Base-by-base conservation (phyloP, 208 protist genomes). In the Borovskyia barvae region DNA sequence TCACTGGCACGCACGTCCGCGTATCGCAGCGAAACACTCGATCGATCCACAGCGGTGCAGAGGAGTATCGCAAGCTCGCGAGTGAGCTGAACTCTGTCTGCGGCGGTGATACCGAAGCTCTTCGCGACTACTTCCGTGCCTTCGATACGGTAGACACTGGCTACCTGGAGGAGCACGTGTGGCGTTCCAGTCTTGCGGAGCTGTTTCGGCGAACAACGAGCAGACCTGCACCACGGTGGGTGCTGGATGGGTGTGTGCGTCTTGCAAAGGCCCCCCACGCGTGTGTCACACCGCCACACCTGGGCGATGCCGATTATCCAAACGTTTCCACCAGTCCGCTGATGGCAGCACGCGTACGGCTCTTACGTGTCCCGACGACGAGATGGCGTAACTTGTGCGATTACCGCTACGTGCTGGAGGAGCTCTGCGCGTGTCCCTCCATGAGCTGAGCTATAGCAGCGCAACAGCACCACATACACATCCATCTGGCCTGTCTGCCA, bases 371-470 rank as follows among this genome's bases (percentile, higher is more conserved):
- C 24, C 71, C 79, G 5, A 30, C 40, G 14, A 26, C 51, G 26
- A 24, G 63, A 30, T 71, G 66, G 26, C 12, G 6, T 22, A 60
- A 66, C 0, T 33, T 81, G 35, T 87, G 80, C 51, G 76, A 83
- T 40, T 87, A 87, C 60, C 67, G 70, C 20, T 83, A 80, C 22
- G 30, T 77, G 24, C 33, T 87, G 33, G 69, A 87, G 35, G 66
- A 75, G 41, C 41, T 87, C 29, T 60, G 58, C 6, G 37, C 80
- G n/a, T n/a, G n/a, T n/a, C n/a, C n/a, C n/a, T n/a, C n/a, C n/a
- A n/a, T n/a, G n/a, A n/a, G n/a, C n/a, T n/a, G n/a, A n/a, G n/a
- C n/a, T n/a, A n/a, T n/a, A n/a, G n/a, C n/a, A n/a, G n/a, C n/a
- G n/a, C n/a, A n/a, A n/a, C n/a, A n/a, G n/a, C n/a, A n/a, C n/a